Conservation (phyloP, 495 filamentous ascomycete genomes). For the Penicillium lagena region DNA sequence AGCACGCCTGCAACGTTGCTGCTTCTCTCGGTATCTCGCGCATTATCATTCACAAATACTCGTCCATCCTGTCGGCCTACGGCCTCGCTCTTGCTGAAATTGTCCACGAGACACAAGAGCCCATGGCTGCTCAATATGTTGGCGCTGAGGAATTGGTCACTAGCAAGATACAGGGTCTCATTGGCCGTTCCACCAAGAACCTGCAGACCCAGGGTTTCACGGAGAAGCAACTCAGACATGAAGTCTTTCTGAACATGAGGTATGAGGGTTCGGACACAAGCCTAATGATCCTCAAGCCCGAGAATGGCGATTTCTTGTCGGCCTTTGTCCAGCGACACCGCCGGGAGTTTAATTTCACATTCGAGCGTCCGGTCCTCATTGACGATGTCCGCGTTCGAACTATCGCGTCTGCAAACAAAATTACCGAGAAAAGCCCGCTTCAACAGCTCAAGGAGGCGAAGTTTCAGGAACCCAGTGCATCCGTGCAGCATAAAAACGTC, state of each 20-base stretch:
- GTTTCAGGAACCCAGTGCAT: background rate
- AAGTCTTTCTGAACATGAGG: conserved; percentile 85
- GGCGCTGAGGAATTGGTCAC: conserved; percentile 28
- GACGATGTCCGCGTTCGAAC: conserved; percentile 28
- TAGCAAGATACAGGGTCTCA: conserved; percentile 20
- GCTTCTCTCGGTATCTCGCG: conserved; percentile 74
- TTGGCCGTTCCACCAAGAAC: conserved; percentile 63
- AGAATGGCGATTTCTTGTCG: conserved; percentile 2
- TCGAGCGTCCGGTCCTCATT: conserved; percentile 40
- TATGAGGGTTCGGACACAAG: conserved; percentile 85
- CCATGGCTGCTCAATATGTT: conserved; percentile 62
- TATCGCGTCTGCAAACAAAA: conserved; percentile 1
- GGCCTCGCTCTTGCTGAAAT: conserved; percentile 93
- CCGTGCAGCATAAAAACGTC: background rate
- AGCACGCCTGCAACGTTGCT: conserved; percentile 95
- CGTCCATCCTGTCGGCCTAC: conserved; percentile 87
- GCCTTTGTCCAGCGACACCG: conserved; percentile 71
- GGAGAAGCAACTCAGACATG: conserved; percentile 61
- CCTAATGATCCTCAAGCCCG: conserved; percentile 65
- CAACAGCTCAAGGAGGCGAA: background rate
- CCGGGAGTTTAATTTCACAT: conserved; percentile 83
- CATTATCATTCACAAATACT: conserved; percentile 83
- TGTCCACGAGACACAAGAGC: conserved; percentile 83
- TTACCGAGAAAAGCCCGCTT: background rate
- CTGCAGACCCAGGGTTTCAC: conserved; percentile 64